Conservation (phyloP, 768 basidiomycete genomes). For the Termitomyces sp. region DNA sequence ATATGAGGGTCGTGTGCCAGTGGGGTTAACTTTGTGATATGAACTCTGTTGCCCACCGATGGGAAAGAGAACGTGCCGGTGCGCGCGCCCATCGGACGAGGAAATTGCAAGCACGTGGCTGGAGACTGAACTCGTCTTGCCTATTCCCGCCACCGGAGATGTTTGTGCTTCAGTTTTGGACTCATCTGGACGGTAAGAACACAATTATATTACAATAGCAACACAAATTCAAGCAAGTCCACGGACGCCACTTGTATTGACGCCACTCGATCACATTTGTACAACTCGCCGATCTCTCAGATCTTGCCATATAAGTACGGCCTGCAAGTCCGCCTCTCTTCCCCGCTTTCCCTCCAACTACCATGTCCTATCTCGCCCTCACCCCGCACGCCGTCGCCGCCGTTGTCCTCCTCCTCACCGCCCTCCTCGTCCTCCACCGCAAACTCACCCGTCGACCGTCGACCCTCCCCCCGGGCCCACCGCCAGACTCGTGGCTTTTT, state of each 20-base stretch:
- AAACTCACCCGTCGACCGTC: constrained; percentile 15
- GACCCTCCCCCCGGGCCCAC: constrained; percentile 39
- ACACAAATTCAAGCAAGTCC: no score
- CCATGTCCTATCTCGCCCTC: not conserved
- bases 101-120: not conserved
- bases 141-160: not conserved
- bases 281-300: not conserved
- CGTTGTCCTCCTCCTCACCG: constrained; percentile 22
- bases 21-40: no score
- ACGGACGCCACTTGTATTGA: not conserved
- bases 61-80: not conserved
- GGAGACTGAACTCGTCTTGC: not conserved
- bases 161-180: not conserved
- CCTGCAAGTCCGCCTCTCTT: not conserved
- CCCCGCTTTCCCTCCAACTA: not conserved
- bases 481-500: constrained; percentile 29
- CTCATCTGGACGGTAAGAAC: not conserved
- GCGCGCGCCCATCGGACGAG: constrained; percentile 6
- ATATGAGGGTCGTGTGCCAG: no score
- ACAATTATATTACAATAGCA: not conserved
- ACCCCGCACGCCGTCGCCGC: constrained; percentile 22
- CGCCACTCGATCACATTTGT: not conserved
- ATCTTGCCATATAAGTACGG: not conserved
- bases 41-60: no score
- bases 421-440: constrained; percentile 24